Evolutionary conservation across 805 yeast species (phyloP).

Genomic region (Dipodascus geniculatus): DNA sequence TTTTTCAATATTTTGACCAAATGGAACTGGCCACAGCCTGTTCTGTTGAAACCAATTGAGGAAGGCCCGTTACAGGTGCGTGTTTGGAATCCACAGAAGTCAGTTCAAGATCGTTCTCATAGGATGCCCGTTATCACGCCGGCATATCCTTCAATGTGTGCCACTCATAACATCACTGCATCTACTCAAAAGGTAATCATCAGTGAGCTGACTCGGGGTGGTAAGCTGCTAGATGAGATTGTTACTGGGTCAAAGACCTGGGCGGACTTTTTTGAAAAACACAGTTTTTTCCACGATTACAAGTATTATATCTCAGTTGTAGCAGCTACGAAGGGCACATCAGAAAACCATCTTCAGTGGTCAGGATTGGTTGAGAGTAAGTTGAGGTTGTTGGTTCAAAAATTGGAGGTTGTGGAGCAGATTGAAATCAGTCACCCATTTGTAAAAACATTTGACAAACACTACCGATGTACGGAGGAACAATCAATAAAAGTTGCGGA

Average conservation of each 20-base stretch:
- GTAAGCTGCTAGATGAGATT: slow-evolving; percentile 58
- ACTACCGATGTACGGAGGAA: slow-evolving; percentile 40
- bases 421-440: slow-evolving; percentile 83
- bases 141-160: slow-evolving; percentile 98
- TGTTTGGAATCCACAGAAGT: slow-evolving; percentile 92
- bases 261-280: slow-evolving; percentile 66
- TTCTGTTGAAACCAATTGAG: slow-evolving; percentile 79
- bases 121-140: slow-evolving; percentile 98
- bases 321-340: slow-evolving; percentile 59
- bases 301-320: slow-evolving; percentile 78
- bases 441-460: slow-evolving; percentile 58
- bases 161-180: slow-evolving; percentile 87
- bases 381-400: slow-evolving; percentile 67
- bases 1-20: slow-evolving; percentile 76
- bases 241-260: slow-evolving; percentile 51
- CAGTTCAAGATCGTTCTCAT: slow-evolving; percentile 81
- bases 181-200: slow-evolving; percentile 79
- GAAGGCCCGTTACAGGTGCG: slow-evolving; percentile 95
- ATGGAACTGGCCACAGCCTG: slow-evolving; percentile 99
- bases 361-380: slow-evolving; percentile 88
- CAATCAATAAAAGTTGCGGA: slow-evolving; percentile 45
- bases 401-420: slow-evolving; percentile 67
- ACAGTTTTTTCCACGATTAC: slow-evolving; percentile 71
- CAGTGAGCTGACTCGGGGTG: slow-evolving; percentile 70
- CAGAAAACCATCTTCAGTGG: slow-evolving; percentile 84